phyloP scores from a whole-genome alignment of 129 eudicot species.

The Logfia minima region DNA sequence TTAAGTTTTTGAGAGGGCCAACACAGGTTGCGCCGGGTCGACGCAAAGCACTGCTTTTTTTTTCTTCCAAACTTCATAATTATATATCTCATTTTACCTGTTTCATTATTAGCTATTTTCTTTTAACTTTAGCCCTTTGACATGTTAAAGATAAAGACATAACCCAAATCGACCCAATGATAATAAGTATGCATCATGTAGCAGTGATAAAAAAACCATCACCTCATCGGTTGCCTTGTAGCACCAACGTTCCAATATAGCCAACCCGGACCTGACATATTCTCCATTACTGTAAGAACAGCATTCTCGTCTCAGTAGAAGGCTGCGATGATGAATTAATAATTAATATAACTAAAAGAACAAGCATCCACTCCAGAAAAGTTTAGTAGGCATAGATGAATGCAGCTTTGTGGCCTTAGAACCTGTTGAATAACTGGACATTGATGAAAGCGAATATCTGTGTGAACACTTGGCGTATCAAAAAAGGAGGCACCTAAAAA shows the following conservation, averaged over 20 bases:
- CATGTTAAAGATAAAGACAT: not conserved
- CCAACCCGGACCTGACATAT: slow-evolving; percentile 76
- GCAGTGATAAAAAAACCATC: not conserved
- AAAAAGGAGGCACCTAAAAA: slow-evolving; percentile 80
- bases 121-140: not conserved
- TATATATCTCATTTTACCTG: not conserved
- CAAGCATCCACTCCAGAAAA: slow-evolving; percentile 4
- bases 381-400: not conserved
- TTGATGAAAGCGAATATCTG: slow-evolving; percentile 91
- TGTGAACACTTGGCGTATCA: slow-evolving; percentile 84
- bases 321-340: slow-evolving; percentile 50
- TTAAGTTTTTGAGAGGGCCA: not conserved
- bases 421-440: slow-evolving; percentile 97
- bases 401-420: slow-evolving; percentile 5
- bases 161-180: not conserved
- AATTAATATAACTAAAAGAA: slow-evolving; percentile 20
- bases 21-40: not conserved
- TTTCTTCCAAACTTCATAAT: not conserved
- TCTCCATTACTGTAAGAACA: slow-evolving; percentile 94
- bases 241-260: slow-evolving; percentile 87
- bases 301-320: slow-evolving; percentile 92
- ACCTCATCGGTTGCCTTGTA: slow-evolving; percentile 84
- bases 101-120: not conserved
- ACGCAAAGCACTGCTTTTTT: not conserved
- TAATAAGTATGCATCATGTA: not conserved